These are phyloP conservation scores for Malassezia japonica DNA, from an alignment of 1,284 basidiomycete species.

Conservation along the genomic window DNA sequence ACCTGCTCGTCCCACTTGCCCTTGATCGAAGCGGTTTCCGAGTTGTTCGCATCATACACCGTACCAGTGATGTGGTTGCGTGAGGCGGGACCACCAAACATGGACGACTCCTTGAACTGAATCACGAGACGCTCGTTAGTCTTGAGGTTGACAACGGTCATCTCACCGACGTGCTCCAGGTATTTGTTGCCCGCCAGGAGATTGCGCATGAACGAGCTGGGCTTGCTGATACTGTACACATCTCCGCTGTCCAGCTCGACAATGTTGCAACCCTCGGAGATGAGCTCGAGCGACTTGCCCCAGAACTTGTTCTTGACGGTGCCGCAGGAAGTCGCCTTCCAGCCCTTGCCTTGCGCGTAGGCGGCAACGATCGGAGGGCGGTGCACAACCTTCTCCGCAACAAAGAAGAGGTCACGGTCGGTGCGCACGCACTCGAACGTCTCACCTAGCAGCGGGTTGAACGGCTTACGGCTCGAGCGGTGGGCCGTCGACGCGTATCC, in stretches of 20 bases:
- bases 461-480: slow-evolving; percentile 44
- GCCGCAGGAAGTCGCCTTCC: slow-evolving; percentile 34
- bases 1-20: slow-evolving; percentile 42
- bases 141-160: slow-evolving; percentile 35
- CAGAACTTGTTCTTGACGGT: slow-evolving; percentile 48
- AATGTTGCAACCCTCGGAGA: slow-evolving; percentile 33
- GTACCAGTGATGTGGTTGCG: slow-evolving; percentile 36
- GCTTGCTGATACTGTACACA: slow-evolving; percentile 34
- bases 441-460: slow-evolving; percentile 47
- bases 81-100: slow-evolving; percentile 34
- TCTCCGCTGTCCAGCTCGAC: slow-evolving; percentile 44
- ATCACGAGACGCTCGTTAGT: slow-evolving; percentile 32
- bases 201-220: slow-evolving; percentile 46
- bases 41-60: slow-evolving; percentile 36
- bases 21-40: slow-evolving; percentile 25
- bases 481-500: slow-evolving; percentile 43
- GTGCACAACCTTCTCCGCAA: slow-evolving; percentile 48
- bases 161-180: slow-evolving; percentile 46
- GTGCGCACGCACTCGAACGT: slow-evolving; percentile 46
- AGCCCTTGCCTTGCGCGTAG: slow-evolving; percentile 43
- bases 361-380: slow-evolving; percentile 43
- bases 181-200: slow-evolving; percentile 48
- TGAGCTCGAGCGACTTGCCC: slow-evolving; percentile 46
- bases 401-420: slow-evolving; percentile 34
- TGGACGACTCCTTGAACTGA: slow-evolving; percentile 44